phyloP scores from a whole-genome alignment of 768 basidiomycete species.

The Daedaleopsis sinensis region DNA sequence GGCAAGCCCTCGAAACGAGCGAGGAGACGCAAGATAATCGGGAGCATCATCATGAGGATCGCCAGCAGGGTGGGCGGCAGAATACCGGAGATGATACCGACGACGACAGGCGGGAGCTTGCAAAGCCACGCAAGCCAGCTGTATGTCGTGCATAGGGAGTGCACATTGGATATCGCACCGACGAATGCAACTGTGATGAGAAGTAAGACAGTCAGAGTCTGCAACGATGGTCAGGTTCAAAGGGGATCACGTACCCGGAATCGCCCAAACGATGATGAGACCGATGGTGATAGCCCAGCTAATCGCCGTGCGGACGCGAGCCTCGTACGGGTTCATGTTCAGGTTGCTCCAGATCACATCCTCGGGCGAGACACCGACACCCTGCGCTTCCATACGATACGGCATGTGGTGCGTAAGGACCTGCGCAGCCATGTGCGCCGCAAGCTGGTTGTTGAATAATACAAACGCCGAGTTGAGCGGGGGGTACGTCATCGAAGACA shows the following conservation, averaged over 20 bases:
- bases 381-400: constrained; percentile 76
- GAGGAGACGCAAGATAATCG: constrained; percentile 80
- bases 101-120: constrained; percentile 58
- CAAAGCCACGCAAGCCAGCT: constrained; percentile 88
- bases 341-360: constrained; percentile 96
- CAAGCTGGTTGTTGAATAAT: constrained; percentile 90
- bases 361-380: constrained; percentile 80
- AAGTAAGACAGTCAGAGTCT: neutral
- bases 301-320: constrained; percentile 38
- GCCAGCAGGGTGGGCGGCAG: constrained; percentile 87
- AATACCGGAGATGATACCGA: constrained; percentile 89
- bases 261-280: constrained; percentile 85
- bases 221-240: neutral
- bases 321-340: constrained; percentile 86
- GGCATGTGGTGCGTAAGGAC: constrained; percentile 78
- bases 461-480: constrained; percentile 72
- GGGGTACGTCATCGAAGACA: constrained; percentile 33
- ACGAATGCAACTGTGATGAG: constrained; percentile 50
- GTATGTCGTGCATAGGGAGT: constrained; percentile 62
- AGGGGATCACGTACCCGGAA: constrained; percentile 58
- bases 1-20: constrained; percentile 91
- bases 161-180: constrained; percentile 83
- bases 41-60: constrained; percentile 87
- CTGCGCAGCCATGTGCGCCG: constrained; percentile 86
- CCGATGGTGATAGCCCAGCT: constrained; percentile 78